A percentile compares a stretch with the other conserved stretches of the same genome.
phyloP scores from a whole-genome alignment of 1,139 yeast species.

The Suhomyces bribrorum region DNA sequence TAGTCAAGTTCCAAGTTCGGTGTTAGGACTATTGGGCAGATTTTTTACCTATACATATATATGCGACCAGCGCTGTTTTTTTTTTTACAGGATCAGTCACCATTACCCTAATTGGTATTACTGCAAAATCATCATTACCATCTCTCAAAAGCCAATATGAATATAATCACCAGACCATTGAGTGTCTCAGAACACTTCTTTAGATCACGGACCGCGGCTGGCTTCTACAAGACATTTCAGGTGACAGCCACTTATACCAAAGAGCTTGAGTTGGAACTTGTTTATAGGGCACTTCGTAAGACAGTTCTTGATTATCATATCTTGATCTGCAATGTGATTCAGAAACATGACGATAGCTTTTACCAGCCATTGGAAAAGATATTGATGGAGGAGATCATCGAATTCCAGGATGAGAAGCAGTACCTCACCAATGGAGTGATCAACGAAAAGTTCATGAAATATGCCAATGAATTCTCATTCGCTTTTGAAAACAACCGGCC shows the following conservation, averaged over 20 bases:
- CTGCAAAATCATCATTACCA: neutral
- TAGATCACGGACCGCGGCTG: slow-evolving; percentile 33
- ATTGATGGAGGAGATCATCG: slow-evolving; percentile 28
- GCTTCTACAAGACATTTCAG: slow-evolving; percentile 36
- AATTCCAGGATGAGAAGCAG: slow-evolving; percentile 13
- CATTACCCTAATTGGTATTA: neutral
- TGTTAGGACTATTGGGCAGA: too few species aligned
- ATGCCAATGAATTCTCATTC: slow-evolving; percentile 25
- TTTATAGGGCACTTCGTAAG: slow-evolving; percentile 34
- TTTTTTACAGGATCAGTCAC: neutral
- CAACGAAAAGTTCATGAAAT: slow-evolving; percentile 32
- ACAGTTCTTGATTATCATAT: slow-evolving; percentile 38
- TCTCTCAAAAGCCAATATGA: neutral
- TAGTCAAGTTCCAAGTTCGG: too few species aligned
- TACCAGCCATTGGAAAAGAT: slow-evolving; percentile 29
- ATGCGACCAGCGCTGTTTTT: too few species aligned
- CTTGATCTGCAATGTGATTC: slow-evolving; percentile 34
- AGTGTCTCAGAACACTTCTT: slow-evolving; percentile 39
- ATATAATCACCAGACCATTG: slow-evolving; percentile 23
- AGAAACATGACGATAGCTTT: slow-evolving; percentile 17
- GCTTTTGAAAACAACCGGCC: slow-evolving; percentile 29
- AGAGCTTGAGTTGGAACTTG: slow-evolving; percentile 17
- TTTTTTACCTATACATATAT: too few species aligned
- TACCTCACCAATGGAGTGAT: slow-evolving; percentile 22
- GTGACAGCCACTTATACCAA: slow-evolving; percentile 37